Conservation (phyloP, 2,329 filamentous ascomycete genomes). For the Venturia nashicola region DNA sequence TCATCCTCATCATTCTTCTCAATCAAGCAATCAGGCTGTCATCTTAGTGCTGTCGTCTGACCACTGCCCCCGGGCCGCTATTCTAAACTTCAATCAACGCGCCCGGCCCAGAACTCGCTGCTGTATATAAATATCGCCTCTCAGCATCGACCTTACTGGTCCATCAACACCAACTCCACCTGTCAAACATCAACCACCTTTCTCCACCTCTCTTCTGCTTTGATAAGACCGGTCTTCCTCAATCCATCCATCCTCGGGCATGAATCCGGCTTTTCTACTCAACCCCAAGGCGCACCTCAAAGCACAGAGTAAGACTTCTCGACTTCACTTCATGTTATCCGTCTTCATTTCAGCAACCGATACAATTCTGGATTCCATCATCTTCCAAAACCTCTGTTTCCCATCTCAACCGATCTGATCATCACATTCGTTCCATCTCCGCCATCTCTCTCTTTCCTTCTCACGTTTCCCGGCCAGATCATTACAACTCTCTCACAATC, state of each 20-base stretch:
- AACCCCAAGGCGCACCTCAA: constrained; percentile 26
- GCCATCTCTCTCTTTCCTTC: not conserved
- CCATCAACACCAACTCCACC: not conserved
- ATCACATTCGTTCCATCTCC: not conserved
- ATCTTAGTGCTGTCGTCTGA: no score
- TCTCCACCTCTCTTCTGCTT: not conserved
- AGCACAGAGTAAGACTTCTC: constrained; percentile 13
- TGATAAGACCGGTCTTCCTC: not conserved
- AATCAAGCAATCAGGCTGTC: no score
- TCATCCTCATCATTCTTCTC: not conserved
- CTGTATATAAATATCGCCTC: not conserved
- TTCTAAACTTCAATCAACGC: no score
- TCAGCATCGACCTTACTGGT: not conserved
- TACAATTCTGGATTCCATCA: not conserved
- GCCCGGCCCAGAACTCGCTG: no score
- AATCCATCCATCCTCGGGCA: constrained; percentile 9
- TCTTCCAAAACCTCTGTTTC: not conserved
- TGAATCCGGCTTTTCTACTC: constrained; percentile 24
- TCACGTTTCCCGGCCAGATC: not conserved
- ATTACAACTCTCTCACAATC: not conserved
- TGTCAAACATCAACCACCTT: not conserved
- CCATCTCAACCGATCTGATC: not conserved
- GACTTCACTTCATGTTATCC: not conserved
- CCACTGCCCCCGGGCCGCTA: no score
- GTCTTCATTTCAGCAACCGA: not conserved